Evolutionary conservation across 2,329 filamentous ascomycete genomes (phyloP).

Genomic region (Magnaporthiopsis rhizophila): DNA sequence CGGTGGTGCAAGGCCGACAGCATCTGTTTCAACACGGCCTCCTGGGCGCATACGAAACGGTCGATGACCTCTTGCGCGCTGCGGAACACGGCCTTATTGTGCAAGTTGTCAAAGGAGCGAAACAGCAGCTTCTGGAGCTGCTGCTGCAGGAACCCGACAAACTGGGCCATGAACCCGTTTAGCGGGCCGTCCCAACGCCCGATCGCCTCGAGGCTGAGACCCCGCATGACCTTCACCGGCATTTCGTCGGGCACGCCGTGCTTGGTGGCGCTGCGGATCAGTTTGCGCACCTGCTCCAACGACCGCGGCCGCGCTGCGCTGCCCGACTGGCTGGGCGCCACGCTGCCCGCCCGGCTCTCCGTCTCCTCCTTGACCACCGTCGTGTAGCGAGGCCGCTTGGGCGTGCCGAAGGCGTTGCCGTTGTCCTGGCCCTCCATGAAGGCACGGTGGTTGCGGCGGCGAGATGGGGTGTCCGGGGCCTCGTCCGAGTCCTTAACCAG

Average conservation of each 20-base stretch:
- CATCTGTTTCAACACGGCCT: constrained; percentile 25
- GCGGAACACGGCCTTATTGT: constrained; percentile 42
- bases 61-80: constrained; percentile 35
- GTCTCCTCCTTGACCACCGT: constrained; percentile 18
- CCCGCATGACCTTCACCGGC: constrained; percentile 51
- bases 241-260: constrained; percentile 52
- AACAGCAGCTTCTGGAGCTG: constrained; percentile 39
- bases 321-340: neutral
- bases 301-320: too few relatives aligned
- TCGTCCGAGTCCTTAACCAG: constrained; percentile 10
- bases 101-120: constrained; percentile 35
- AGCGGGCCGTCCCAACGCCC: constrained; percentile 49
- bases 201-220: constrained; percentile 48
- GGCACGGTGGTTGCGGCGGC: constrained; percentile 10
- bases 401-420: neutral
- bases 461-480: constrained; percentile 4
- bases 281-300: constrained; percentile 41
- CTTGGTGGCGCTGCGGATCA: constrained; percentile 45
- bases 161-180: constrained; percentile 36
- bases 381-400: constrained; percentile 11
- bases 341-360: neutral
- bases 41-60: constrained; percentile 33
- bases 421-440: constrained; percentile 12
- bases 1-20: constrained; percentile 40
- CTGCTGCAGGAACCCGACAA: constrained; percentile 37